Evolutionary conservation across 768 basidiomycete genomes (phyloP), one percentile per base, ranked within the genome.

Genomic region (Lentinula boryana): DNA sequence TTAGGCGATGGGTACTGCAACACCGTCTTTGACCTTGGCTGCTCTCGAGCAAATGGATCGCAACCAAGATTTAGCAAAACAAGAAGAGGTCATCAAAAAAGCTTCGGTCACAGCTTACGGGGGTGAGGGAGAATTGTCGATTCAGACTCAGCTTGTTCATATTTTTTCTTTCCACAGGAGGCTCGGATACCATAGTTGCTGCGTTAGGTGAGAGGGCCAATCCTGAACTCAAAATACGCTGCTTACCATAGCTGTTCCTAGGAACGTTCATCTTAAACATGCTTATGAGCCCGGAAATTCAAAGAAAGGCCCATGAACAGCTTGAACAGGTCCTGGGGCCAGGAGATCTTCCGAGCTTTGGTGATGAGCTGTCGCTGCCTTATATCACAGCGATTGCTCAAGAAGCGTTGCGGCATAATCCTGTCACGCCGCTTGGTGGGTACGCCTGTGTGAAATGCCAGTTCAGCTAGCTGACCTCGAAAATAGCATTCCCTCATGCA

Each of bases 61-160:
- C 9, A 58, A 27, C 12, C 35, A 58, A 41, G 55, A 63, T 31
- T 49, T 41, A 13, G 18, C 44, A 18, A 32, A 31, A 50, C 54
- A 60, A 32, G 49, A 67, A 68, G 32, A 53, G 31, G n/a, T 56
- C 48, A 35, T 64, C 6, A 63, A 63, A 31, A 57, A 52, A 31
- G 44, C 63, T 40, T 61, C 63, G 52, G 75, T 70, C n/a, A 66
- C 73, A 38, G 68, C 70, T n/a, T 75, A 75, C 35, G 71, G 68
- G 33, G 44, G 57, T 58, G 16, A 57, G 21, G 53, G 16, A 38
- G 15, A 31, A 10, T 16, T 32, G 27, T 21, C 10, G 6, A 18
- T 55, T 31, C 13, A 9, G 7, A 52, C 48, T 13, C 31, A 43
- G 16, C 4, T 35, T 31, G 7, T 16, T 54, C 16, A 53, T 21